Base-by-base conservation (phyloP, 805 yeast species). In the Candida chauliodis region DNA sequence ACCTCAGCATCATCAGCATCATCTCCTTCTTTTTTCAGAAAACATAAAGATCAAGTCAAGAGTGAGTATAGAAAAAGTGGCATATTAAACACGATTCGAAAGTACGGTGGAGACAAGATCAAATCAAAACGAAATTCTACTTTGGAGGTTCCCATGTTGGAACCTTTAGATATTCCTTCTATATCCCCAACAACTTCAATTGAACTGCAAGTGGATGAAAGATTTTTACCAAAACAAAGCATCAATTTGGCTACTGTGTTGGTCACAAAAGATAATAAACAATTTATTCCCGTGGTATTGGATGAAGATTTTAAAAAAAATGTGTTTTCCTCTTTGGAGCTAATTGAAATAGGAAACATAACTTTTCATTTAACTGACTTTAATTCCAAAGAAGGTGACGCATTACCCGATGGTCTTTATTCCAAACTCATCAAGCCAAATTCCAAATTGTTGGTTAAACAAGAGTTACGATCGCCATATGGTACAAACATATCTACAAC, bases 321-420 rank as follows among this genome's bases (percentile, higher is more conserved):
- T 5, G 34, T 38, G 3, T 53, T 70, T 0, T 53, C 61, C 1
- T 55, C 61, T 2, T 49, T 79, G 13, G 64, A 53, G 10, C 41
- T 69, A 15, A 54, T 69, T 0, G 52, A 57, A 8, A 50, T 58
- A 2, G 67, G 68, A 4, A 30, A 22, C 3, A 51, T 63, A 11
- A 53, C 71, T 2, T 66, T 78, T 29, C 83, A 81, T 46, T 56
- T 87, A 44, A 83, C 95, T 0, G 95, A 87, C 37, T 77, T 79
- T 54, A 78, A 79, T 15, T 65, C 79, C 34, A 68, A 69, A 11
- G 70, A 73, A 20, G 91, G 89, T 20, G 73, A 63, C 4, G 66
- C 78, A 0, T 48, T 84, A 14, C 73, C 79, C 16, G 81, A 78
- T 31, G 66, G 66, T 2, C 49, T 71, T 1, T 41, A 81, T 2